Base-by-base conservation (phyloP, 2,329 filamentous ascomycete genomes). In the Celoporthe dispersa region DNA sequence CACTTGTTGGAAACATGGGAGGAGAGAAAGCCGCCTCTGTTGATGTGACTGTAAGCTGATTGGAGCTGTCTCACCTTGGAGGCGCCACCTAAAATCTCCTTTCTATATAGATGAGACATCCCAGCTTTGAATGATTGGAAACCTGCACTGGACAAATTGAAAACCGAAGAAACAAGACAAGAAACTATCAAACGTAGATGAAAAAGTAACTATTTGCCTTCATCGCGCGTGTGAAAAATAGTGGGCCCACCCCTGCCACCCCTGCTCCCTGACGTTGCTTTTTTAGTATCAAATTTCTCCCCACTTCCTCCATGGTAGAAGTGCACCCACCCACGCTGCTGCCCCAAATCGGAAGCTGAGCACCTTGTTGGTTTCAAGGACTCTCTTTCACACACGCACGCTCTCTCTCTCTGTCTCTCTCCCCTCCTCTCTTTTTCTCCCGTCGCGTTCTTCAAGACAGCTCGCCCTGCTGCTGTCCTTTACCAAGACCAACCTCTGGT, bases 291-390 rank as follows among this genome's bases (percentile, higher is more conserved):
- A 35, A 39, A 16, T 37, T n/a, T 19, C 35, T 65, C 44, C 63
- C 44, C 41, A 53, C 39, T 25, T 31, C 35, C 33, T 39, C 64
- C 33, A 31, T 22, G 22, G 31, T 57, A 25, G n/a, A 22, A 28
- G n/a, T 19, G 16, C 59, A 37, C 35, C 57, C 59, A 57, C 44
- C 9, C 44, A 25, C 41, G 35, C 39, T 25, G 22, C 28, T 39
- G 64, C 44, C 68, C 41, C 68, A 48, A 70, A 59, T 57, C 60
- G 37, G 63, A 28, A 66, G 63, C 35, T 31, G 53, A 61, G 31
- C 57, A 33, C 25, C 68, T 44, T 68, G 64, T 67, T 65, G 44
- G 64, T 44, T 57, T 53, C 39, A 59, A 31, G 16, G 53, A 1
- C 51, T 55, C 22, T 39, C 11, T 39, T 12, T 16, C 11, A 12